Evolutionary conservation across 2,329 filamentous ascomycete species (phyloP).

Genomic region (Sporothrix dimorphospora): DNA sequence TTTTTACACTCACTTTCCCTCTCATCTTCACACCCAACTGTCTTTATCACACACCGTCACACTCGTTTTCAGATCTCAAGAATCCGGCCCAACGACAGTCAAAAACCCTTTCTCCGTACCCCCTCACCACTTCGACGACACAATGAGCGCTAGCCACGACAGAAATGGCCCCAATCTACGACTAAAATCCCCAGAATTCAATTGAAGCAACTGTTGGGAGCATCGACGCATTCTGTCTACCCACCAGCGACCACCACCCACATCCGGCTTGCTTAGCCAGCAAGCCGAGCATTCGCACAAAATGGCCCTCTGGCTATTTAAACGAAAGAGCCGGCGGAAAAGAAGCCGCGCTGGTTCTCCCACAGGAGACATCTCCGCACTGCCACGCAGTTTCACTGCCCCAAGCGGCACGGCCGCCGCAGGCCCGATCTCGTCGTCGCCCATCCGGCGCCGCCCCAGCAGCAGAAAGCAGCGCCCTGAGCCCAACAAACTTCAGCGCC

Average conservation of each 20-base stretch:
- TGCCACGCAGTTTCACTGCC: slow-evolving; percentile 37
- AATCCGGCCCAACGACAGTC: not conserved
- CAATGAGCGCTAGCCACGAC: slow-evolving; percentile 23
- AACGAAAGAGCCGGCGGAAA: slow-evolving; percentile 71
- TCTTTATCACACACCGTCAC: not conserved
- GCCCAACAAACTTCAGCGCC: slow-evolving; percentile 53
- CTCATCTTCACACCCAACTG: not conserved
- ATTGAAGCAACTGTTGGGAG: slow-evolving; percentile 1
- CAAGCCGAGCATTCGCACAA: slow-evolving; percentile 2
- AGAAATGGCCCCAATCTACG: not conserved
- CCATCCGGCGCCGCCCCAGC: slow-evolving; percentile 35
- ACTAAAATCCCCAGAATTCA: not conserved
- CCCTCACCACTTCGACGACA: slow-evolving; percentile 11
- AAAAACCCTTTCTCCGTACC: not conserved
- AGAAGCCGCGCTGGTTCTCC: slow-evolving; percentile 56
- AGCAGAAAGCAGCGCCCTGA: slow-evolving; percentile 53
- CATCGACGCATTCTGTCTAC: not conserved
- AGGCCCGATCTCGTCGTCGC: slow-evolving; percentile 30
- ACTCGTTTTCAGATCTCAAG: not conserved
- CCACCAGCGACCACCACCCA: not conserved
- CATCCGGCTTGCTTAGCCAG: not conserved
- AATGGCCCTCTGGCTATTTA: slow-evolving; percentile 86
- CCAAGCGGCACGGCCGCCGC: slow-evolving; percentile 41
- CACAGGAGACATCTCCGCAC: slow-evolving; percentile 51
- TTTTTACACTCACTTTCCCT: not conserved